Percentiles rank a stretch among this genome's conserved stretches.
Evolutionary conservation across 257 asterid genomes (phyloP).

Genomic region (Solanum bulbocastanum): DNA sequence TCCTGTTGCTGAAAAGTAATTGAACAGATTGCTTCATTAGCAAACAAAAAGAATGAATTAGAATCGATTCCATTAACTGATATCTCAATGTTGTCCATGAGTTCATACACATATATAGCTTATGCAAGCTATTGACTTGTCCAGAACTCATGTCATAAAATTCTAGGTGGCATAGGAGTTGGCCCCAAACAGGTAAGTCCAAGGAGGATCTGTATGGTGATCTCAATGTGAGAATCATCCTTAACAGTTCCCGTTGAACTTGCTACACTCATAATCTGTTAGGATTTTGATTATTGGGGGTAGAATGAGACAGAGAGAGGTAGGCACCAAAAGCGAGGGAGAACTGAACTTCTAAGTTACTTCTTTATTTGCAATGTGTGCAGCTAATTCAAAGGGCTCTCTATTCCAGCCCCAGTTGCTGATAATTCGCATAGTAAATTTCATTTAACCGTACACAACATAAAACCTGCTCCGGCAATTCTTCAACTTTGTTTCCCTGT

Average conservation of each 20-base stretch:
- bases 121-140: not conserved
- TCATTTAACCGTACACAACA: constrained; percentile 81
- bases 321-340: not conserved
- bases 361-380: not conserved
- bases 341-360: not conserved
- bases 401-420: constrained; percentile 42
- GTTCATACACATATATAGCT: not conserved
- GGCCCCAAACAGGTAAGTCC: not conserved
- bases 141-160: not conserved
- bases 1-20: not conserved
- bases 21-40: not conserved
- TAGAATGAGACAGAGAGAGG: not conserved
- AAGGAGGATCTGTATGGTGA: not conserved
- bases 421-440: constrained; percentile 74
- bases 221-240: not conserved
- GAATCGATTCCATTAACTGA: not conserved
- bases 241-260: not conserved
- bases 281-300: not conserved
- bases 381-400: constrained; percentile 32
- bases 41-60: not conserved
- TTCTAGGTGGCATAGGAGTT: not conserved
- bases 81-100: not conserved
- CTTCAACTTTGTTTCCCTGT: constrained; percentile 92
- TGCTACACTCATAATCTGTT: not conserved
- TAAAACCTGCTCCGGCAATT: constrained; percentile 88